Conservation (phyloP, 441 rosid species). For the Syzygium malaccense region DNA sequence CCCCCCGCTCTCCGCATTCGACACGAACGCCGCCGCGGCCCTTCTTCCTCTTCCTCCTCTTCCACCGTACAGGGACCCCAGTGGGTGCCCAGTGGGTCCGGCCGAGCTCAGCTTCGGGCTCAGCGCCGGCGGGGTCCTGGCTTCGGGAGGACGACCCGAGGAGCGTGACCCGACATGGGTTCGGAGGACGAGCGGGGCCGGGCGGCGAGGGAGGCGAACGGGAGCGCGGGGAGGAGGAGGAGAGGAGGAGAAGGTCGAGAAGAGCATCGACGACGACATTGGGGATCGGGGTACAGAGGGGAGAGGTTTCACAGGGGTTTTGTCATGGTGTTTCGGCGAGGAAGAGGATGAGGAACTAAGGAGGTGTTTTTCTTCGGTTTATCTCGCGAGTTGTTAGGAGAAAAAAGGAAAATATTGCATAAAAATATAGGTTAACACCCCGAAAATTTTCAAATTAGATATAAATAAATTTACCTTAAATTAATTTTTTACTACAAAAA, state of each 20-base stretch:
- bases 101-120: neutral
- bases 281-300: neutral
- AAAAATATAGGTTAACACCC: neutral
- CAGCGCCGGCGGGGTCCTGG: neutral
- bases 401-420: neutral
- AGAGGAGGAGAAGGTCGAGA: neutral
- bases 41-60: neutral
- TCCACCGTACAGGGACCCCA: neutral
- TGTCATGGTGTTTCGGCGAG: neutral
- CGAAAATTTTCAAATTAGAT: no score
- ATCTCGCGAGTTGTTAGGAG: neutral
- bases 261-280: neutral
- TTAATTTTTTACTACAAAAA: no score
- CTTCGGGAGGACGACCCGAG: neutral
- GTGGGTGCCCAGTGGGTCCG: neutral
- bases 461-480: no score
- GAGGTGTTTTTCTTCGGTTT: neutral
- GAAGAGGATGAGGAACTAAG: neutral
- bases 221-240: neutral
- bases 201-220: neutral
- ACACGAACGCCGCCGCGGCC: neutral
- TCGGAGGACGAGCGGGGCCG: neutral
- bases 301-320: neutral
- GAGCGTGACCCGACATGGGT: neutral
- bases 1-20: constrained; percentile 25